Evolutionary conservation across 1,284 basidiomycete genomes (phyloP), one percentile per base, ranked within the genome.

Genomic region (Omphalotus olearius): DNA sequence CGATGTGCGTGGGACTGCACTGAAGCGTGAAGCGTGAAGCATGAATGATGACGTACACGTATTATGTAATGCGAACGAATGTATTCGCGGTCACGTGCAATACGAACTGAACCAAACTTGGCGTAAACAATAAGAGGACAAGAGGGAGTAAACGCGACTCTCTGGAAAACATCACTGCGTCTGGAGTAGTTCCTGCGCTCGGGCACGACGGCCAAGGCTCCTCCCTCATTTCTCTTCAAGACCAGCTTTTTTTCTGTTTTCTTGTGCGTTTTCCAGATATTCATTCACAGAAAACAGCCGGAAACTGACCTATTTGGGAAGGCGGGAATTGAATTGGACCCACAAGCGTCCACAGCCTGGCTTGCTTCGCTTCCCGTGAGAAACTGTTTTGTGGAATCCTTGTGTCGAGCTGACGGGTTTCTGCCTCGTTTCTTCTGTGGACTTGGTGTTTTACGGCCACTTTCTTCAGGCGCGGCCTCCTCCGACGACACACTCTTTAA

Each of bases 381-480:
- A 55, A 51, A 18, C 13, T 25, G 26, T 44, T 48, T 23, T 40
- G 41, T 50, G 26, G 37, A 40, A 50, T 50, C 52, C 47, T 51
- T 41, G 52, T 47, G 45, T 45, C 28, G 38, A 55, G 13, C 41
- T 57, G 56, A 56, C 43, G 59, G 58, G 58, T 60, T 23, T 61
- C 50, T 54, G 55, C 60, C 56, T 60, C 54, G 59, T 50, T 52
- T 57, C 64, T 47, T 45, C 36, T 25, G 36, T 51, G 33, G 25
- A 41, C 48, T 33, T 33, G 3, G 30, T 33, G 9, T 23, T 4
- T 33, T 33, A 13, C 30, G 7, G 30, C 30, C 43, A 26, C 50
- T 33, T 26, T 46, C 14, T 44, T 17, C 69, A 83, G 81, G 80
- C 71, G 75, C 82, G 81, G 80, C 82, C 79, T 80, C 80, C 82